Percentiles rank a stretch among this genome's conserved stretches.
These are phyloP conservation scores for Paxillus involutus DNA, from an alignment of 768 basidiomycete genomes.

Conservation along the genomic window DNA sequence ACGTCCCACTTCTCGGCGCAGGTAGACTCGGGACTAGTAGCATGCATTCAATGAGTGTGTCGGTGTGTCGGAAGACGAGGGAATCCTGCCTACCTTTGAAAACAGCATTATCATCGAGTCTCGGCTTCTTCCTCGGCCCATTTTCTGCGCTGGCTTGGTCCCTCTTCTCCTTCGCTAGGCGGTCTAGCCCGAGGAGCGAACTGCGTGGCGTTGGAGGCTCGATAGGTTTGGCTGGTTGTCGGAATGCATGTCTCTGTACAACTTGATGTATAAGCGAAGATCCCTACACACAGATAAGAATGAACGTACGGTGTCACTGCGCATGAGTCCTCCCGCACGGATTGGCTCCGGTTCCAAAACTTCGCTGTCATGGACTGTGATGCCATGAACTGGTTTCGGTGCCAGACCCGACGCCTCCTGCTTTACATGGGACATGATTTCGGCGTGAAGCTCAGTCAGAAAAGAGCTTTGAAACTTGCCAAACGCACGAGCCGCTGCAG, in stretches of 20 bases:
- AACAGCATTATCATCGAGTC: slow-evolving; percentile 59
- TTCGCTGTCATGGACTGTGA: slow-evolving; percentile 77
- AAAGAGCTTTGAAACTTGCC: slow-evolving; percentile 85
- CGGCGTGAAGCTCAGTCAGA: slow-evolving; percentile 73
- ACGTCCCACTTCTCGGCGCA: slow-evolving; percentile 49
- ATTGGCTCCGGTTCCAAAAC: slow-evolving; percentile 78
- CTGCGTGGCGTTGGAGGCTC: slow-evolving; percentile 77
- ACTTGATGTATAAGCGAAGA: slow-evolving; percentile 4
- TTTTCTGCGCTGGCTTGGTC: slow-evolving; percentile 48
- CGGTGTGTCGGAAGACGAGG: too few species aligned
- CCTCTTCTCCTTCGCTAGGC: slow-evolving; percentile 86
- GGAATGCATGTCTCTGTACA: slow-evolving; percentile 75
- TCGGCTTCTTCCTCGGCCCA: slow-evolving; percentile 61
- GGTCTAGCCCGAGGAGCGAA: slow-evolving; percentile 86
- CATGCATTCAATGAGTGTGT: background rate
- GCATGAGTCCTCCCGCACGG: slow-evolving; percentile 78
- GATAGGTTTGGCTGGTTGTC: slow-evolving; percentile 66
- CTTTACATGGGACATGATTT: slow-evolving; percentile 71
- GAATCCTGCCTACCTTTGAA: slow-evolving; percentile 77
- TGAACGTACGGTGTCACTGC: slow-evolving; percentile 57
- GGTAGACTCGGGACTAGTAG: slow-evolving; percentile 77
- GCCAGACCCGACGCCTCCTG: slow-evolving; percentile 54
- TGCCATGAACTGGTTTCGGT: slow-evolving; percentile 65
- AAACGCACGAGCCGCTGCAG: slow-evolving; percentile 71
- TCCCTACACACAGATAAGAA: background rate